Evolutionary conservation across 2,329 filamentous ascomycete species (phyloP).

Genomic region (Arthrobotrys sphaeroides): DNA sequence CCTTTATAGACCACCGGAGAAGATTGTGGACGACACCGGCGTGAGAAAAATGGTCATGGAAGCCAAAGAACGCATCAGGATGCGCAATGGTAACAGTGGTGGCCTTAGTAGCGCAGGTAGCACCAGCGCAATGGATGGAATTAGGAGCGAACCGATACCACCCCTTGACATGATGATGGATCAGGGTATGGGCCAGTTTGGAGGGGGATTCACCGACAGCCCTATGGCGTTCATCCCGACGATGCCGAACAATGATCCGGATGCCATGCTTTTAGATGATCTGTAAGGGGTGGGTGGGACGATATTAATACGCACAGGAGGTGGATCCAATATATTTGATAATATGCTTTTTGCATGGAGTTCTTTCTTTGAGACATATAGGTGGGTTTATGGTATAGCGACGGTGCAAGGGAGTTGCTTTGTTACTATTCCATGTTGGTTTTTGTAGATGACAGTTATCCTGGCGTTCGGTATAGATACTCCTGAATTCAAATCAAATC

Average conservation of each 20-base stretch:
- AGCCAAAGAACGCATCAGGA: conserved; percentile 73
- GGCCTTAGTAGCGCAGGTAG: too few relatives aligned
- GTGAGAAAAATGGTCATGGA: conserved; percentile 87
- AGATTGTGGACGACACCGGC: conserved; percentile 77
- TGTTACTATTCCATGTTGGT: not conserved
- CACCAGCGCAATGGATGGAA: conserved; percentile 53
- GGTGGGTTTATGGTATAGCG: not conserved
- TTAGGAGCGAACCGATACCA: conserved; percentile 1
- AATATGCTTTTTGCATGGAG: not conserved
- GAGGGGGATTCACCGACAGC: conserved; percentile 57
- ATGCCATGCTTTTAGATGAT: conserved; percentile 75
- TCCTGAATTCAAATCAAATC: not conserved
- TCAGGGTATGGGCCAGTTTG: conserved; percentile 24
- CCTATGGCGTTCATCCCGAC: conserved; percentile 53
- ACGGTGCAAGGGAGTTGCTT: conserved; percentile 2
- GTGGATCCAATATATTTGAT: not conserved
- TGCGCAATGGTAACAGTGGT: conserved; percentile 67
- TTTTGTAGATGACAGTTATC: not conserved
- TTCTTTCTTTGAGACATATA: not conserved
- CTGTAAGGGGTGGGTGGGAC: not conserved
- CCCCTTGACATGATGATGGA: conserved; percentile 30
- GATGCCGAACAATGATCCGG: conserved; percentile 63
- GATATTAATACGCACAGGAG: not conserved
- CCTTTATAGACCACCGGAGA: conserved; percentile 82
- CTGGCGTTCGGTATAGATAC: not conserved